Base-by-base conservation (phyloP, 257 asterid genomes). In the Anisodus tanguticus region DNA sequence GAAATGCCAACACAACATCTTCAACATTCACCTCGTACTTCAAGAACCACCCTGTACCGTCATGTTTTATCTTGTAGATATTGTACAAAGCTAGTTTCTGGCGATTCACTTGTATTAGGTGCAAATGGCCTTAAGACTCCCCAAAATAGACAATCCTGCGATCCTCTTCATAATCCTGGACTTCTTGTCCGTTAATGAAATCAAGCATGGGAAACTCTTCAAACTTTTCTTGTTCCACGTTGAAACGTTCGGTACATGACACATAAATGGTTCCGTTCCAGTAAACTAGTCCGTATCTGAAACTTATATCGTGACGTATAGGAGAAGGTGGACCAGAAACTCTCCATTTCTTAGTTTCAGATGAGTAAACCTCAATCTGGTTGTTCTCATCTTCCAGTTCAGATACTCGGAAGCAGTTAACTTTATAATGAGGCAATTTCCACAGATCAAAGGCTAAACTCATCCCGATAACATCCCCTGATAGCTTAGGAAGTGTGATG, bases 271-370 rank as follows among this genome's bases (percentile, higher is more conserved):
- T 49, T 51, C 64, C 26, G 13, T 22, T 76, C 63, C 81, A 12
- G 63, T 51, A 51, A 26, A 53, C 26, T 12, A 8, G 3, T 26
- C 64, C 0, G 1, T 49, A 0, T 49, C 54, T 49, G 45, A 74
- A 74, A 49, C 60, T 0, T 74, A 13, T 26, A 53, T 77, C 9
- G 9, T 77, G 16, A 13, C 39, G 5, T 51, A 6, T 4, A 59
- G 74, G 84, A 26, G 85, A 87, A 16, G 86, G 76, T 11, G 78
- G 82, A 6, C 88, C 89, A 3, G 84, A 84, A 41, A 59, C 80
- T 54, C 82, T 87, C 93, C 92, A 91, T 37, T 4, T 82, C 37
- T 87, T 74, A 2, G 84, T 7, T 10, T 89, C 90, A 0, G 92
- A 63, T 10, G 93, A 89, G 85, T 87, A 91, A 35, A 85, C 45